Conservation (phyloP, 495 filamentous ascomycete species). For the Talaromyces stipitatus region DNA sequence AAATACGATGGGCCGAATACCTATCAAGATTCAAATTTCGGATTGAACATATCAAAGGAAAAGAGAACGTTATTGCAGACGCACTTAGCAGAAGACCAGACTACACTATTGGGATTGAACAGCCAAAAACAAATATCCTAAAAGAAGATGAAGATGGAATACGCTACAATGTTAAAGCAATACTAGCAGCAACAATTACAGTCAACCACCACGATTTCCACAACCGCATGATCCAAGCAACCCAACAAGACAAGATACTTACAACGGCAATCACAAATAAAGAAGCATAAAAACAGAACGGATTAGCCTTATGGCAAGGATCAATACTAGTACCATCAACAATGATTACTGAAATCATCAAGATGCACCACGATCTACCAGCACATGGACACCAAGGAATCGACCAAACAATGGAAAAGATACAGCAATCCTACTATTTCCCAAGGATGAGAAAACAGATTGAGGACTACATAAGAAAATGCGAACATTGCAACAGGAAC, state of each 20-base stretch:
- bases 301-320: conserved; percentile 8
- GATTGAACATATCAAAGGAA: too few species aligned
- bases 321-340: conserved; percentile 5
- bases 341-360: conserved; percentile 5
- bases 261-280: neutral
- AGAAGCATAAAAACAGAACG: neutral
- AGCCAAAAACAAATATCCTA: conserved; percentile 7
- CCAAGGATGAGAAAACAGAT: conserved; percentile 3
- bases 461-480: conserved; percentile 8
- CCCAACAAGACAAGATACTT: neutral
- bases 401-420: conserved; percentile 8
- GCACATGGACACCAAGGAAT: neutral
- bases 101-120: conserved; percentile 6
- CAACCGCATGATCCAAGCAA: neutral
- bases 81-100: conserved; percentile 9
- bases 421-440: conserved; percentile 6
- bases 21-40: too few species aligned
- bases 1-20: too few species aligned
- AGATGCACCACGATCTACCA: neutral
- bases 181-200: conserved; percentile 4
- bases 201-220: neutral
- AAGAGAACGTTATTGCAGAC: conserved; percentile 9
- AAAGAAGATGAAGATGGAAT: conserved; percentile 5
- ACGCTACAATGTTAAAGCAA: conserved; percentile 6
- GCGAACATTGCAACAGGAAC: neutral